These are phyloP conservation scores for Cornus controversa DNA, from an alignment of 148 eudicot species.

Conservation along the genomic window DNA sequence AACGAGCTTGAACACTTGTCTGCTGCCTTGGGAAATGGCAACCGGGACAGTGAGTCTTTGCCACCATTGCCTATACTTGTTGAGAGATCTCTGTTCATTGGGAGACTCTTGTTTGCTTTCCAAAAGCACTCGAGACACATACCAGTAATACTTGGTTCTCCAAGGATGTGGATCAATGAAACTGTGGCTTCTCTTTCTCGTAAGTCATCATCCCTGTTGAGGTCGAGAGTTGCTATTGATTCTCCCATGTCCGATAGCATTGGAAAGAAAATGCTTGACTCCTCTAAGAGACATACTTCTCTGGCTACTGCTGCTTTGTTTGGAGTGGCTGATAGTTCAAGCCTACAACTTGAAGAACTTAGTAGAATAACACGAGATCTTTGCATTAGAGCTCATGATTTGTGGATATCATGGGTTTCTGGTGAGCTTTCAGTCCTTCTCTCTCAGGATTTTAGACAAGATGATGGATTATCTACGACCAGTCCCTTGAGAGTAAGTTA, in stretches of 20 bases:
- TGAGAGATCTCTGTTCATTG: slow-evolving; percentile 81
- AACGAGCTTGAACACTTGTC: slow-evolving; percentile 65
- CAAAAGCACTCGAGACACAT: slow-evolving; percentile 81
- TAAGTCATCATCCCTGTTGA: slow-evolving; percentile 41
- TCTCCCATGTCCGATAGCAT: slow-evolving; percentile 46
- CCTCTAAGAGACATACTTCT: slow-evolving; percentile 60
- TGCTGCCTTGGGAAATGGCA: slow-evolving; percentile 44
- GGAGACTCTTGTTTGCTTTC: slow-evolving; percentile 85
- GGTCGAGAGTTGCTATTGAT: slow-evolving; percentile 50
- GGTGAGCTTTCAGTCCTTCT: slow-evolving; percentile 68
- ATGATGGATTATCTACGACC: slow-evolving; percentile 71
- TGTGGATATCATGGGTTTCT: slow-evolving; percentile 94
- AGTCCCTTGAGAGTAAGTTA: slow-evolving; percentile 71
- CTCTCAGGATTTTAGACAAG: slow-evolving; percentile 51
- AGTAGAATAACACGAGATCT: slow-evolving; percentile 63
- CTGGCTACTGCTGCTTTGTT: slow-evolving; percentile 65
- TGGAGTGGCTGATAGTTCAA: slow-evolving; percentile 65
- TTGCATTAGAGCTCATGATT: slow-evolving; percentile 64
- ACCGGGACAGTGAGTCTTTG: slow-evolving; percentile 26
- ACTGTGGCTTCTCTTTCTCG: slow-evolving; percentile 38
- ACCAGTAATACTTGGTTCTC: slow-evolving; percentile 83
- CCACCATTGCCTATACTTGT: slow-evolving; percentile 56
- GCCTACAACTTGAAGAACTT: slow-evolving; percentile 81
- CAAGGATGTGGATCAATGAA: slow-evolving; percentile 73
- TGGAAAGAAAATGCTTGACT: slow-evolving; percentile 43